phyloP scores from a whole-genome alignment of 208 protist species.

The Crithidia thermophila region DNA sequence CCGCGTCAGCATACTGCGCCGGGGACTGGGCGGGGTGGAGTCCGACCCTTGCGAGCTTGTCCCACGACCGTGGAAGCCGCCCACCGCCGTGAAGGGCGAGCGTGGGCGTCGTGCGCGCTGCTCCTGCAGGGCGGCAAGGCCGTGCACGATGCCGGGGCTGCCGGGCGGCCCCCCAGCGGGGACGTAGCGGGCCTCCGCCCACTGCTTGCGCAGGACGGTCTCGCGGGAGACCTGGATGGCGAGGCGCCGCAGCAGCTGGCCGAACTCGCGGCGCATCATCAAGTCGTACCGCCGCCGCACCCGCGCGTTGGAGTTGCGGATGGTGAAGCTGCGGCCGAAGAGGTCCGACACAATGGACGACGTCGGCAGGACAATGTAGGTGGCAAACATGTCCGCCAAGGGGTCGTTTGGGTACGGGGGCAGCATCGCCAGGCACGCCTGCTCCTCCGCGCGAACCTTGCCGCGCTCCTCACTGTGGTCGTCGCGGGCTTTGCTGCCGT shows the following conservation, averaged over 20 bases:
- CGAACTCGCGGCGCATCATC: conserved; percentile 48
- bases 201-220: conserved; percentile 26
- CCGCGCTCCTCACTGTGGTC: conserved; percentile 17
- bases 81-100: conserved; percentile 27
- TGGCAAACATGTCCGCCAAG: conserved; percentile 50
- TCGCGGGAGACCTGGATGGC: conserved; percentile 35
- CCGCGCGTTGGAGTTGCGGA: conserved; percentile 54
- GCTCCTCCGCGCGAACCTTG: conserved; percentile 16
- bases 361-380: conserved; percentile 68
- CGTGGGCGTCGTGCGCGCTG: conserved; percentile 20
- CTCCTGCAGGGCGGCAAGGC: conserved; percentile 22
- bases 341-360: conserved; percentile 55
- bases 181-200: conserved; percentile 20
- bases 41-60: conserved; percentile 25
- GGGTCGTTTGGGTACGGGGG: conserved; percentile 31
- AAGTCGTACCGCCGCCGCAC: conserved; percentile 47
- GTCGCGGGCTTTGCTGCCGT: conserved; percentile 4
- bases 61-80: conserved; percentile 5
- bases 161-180: background rate
- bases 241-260: conserved; percentile 36
- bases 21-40: conserved; percentile 34
- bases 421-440: conserved; percentile 18
- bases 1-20: conserved; percentile 20
- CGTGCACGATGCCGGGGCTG: conserved; percentile 5
- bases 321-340: conserved; percentile 64